Conservation (phyloP, 352 stramenopile species). For the Globisporangium cystogenes region DNA sequence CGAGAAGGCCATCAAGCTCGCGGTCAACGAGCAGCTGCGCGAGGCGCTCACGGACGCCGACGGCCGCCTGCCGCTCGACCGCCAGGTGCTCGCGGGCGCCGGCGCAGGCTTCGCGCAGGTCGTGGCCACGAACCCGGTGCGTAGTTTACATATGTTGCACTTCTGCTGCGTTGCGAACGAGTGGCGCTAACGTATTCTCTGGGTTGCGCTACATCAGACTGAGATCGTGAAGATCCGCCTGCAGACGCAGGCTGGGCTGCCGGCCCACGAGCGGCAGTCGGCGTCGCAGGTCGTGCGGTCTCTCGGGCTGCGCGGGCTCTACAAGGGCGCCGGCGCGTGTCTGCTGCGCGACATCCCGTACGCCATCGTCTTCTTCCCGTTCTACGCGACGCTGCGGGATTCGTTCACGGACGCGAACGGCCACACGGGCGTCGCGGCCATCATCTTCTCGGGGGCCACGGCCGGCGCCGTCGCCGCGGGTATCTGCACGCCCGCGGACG, state of each 20-base stretch:
- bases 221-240: slow-evolving; percentile 92
- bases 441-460: slow-evolving; percentile 54
- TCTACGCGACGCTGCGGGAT: slow-evolving; percentile 73
- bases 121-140: slow-evolving; percentile 81
- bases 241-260: slow-evolving; percentile 79
- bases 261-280: slow-evolving; percentile 48
- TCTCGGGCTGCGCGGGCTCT: slow-evolving; percentile 77
- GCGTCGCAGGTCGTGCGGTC: slow-evolving; percentile 55
- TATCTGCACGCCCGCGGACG: slow-evolving; percentile 62
- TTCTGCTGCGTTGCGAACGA: background rate
- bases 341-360: slow-evolving; percentile 92
- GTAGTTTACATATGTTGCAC: slow-evolving; percentile 11
- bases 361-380: slow-evolving; percentile 91
- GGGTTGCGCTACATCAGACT: slow-evolving; percentile 42
- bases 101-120: slow-evolving; percentile 79
- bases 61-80: slow-evolving; percentile 47
- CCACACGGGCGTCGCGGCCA: slow-evolving; percentile 48
- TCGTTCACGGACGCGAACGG: slow-evolving; percentile 40
- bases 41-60: slow-evolving; percentile 59
- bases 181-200: slow-evolving; percentile 4
- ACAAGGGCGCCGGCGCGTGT: slow-evolving; percentile 83
- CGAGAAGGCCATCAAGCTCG: slow-evolving; percentile 90
- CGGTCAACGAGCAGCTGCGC: slow-evolving; percentile 89
- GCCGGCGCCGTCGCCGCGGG: slow-evolving; percentile 60
- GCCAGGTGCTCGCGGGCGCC: slow-evolving; percentile 62